Conservation (phyloP, 305 asterid species). For the Fraxinus greggii region DNA sequence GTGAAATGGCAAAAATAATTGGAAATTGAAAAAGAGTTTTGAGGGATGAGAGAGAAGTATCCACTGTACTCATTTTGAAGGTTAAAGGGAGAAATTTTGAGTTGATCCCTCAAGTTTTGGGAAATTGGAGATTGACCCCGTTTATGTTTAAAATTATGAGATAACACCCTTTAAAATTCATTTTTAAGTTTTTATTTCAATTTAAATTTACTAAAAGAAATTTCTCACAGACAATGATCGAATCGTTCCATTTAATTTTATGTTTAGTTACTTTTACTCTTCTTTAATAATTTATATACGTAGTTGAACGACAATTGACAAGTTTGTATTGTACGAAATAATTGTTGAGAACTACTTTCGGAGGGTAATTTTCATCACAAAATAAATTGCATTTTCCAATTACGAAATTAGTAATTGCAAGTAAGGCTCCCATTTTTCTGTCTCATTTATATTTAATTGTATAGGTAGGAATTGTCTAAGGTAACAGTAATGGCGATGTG, state of each 20-base stretch:
- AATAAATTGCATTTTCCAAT: neutral
- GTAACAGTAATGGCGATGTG: neutral
- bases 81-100: neutral
- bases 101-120: neutral
- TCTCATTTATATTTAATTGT: neutral
- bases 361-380: neutral
- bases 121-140: neutral
- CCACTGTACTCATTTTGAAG: neutral
- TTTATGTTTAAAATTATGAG: neutral
- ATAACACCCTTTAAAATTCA: neutral
- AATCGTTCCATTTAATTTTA: neutral
- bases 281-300: neutral
- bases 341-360: neutral
- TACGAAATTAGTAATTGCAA: neutral
- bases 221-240: neutral
- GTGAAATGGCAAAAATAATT: slow-evolving; percentile 14
- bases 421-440: neutral
- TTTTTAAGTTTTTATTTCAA: neutral
- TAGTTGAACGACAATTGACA: neutral
- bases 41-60: slow-evolving; percentile 14
- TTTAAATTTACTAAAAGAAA: neutral
- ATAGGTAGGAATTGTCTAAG: neutral
- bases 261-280: neutral
- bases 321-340: neutral
- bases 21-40: slow-evolving; percentile 12